Evolutionary conservation across 345 rosid genomes (phyloP).

Genomic region (Eucalyptus camaldulensis): DNA sequence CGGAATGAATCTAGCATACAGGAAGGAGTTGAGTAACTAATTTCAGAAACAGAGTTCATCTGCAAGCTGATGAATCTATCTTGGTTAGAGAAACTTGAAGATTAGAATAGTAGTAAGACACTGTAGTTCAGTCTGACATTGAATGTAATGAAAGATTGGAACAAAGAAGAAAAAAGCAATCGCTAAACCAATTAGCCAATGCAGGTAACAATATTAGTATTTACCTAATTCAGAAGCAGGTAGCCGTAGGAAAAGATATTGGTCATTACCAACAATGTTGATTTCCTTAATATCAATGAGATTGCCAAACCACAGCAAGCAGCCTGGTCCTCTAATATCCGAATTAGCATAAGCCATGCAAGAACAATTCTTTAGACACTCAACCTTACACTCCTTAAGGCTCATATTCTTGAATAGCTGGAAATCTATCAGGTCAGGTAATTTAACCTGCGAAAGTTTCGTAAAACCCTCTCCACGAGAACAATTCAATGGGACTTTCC

Average conservation of each 20-base stretch:
- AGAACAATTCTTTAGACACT: constrained; percentile 14
- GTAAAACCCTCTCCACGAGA: neutral
- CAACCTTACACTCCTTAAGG: neutral
- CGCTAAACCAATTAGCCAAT: neutral
- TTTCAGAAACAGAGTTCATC: neutral
- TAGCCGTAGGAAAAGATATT: too few species aligned
- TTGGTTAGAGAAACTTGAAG: neutral
- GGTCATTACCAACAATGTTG: rapidly evolving
- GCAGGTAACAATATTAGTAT: too few species aligned
- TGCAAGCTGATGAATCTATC: neutral
- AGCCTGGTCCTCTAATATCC: constrained; percentile 2
- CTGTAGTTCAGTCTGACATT: neutral
- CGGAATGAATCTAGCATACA: neutral
- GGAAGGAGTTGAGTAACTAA: neutral
- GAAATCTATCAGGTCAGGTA: constrained; percentile 8
- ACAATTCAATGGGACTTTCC: neutral
- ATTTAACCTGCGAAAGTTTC: neutral
- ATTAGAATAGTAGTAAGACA: neutral
- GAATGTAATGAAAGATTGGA: neutral
- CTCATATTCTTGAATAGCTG: constrained; percentile 1
- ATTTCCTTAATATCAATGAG: neutral
- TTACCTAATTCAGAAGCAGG: too few species aligned
- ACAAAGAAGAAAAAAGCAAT: neutral
- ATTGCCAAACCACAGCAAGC: neutral
- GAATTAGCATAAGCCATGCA: constrained; percentile 16